A percentile compares a stretch with the other conserved stretches of the same genome.
Evolutionary conservation across 805 yeast species (phyloP).

Genomic region (Metschnikowia chrysomelidarum): DNA sequence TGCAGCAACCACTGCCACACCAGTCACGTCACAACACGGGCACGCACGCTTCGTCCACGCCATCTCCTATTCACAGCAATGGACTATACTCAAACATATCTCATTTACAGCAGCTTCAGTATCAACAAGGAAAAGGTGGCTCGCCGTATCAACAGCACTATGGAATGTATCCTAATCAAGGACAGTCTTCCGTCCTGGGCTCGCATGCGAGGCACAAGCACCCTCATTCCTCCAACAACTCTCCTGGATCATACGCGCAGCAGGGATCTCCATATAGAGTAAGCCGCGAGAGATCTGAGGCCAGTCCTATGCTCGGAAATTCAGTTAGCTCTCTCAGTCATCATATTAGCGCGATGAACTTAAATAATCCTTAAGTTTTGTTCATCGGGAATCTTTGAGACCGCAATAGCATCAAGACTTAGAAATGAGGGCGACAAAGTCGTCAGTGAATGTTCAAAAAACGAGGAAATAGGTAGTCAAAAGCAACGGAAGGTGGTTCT

Average conservation of each 20-base stretch:
- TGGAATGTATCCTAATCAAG: constrained; percentile 20
- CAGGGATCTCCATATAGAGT: constrained; percentile 13
- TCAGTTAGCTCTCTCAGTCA: constrained; percentile 19
- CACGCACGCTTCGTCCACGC: constrained; percentile 10
- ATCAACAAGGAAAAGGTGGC: constrained; percentile 19
- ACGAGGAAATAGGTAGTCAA: too few relatives aligned
- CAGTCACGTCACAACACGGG: constrained; percentile 16
- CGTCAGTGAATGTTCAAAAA: too few relatives aligned
- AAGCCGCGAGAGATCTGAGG: constrained; percentile 9
- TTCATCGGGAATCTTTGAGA: too few relatives aligned
- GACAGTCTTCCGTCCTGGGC: constrained; percentile 5
- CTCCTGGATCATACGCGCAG: constrained; percentile 16
- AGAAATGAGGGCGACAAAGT: too few relatives aligned
- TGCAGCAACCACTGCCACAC: constrained; percentile 37
- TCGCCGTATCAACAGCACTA: constrained; percentile 23
- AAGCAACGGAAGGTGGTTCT: too few relatives aligned
- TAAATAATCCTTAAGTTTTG: constrained; percentile 11
- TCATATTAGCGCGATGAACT: constrained; percentile 31
- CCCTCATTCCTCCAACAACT: constrained; percentile 16
- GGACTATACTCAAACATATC: constrained; percentile 20
- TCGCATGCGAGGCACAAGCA: constrained; percentile 16
- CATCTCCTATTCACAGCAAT: constrained; percentile 13
- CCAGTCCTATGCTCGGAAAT: not conserved
- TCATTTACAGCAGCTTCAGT: constrained; percentile 21
- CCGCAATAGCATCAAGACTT: too few relatives aligned